These are phyloP conservation scores for Tephrocybe sp. DNA, from an alignment of 768 basidiomycete species.

Conservation along the genomic window DNA sequence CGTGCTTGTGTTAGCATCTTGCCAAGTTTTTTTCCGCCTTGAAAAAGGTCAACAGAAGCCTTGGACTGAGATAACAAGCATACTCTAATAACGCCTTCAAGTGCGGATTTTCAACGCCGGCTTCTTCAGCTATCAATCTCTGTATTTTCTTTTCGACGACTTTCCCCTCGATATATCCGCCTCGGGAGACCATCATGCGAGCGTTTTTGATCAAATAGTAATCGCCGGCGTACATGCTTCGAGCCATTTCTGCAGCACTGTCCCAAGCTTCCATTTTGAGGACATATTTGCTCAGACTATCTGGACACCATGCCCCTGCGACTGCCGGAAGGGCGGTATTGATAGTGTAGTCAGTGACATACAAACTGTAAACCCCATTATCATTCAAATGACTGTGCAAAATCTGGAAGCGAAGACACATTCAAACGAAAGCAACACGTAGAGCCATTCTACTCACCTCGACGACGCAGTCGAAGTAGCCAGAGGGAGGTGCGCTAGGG, in stretches of 20 bases:
- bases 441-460: constrained; percentile 39
- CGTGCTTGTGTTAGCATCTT: constrained; percentile 23
- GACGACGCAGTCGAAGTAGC: constrained; percentile 63
- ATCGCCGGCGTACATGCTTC: constrained; percentile 43
- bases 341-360: constrained; percentile 65
- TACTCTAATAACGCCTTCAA: constrained; percentile 54
- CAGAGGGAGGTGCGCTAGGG: constrained; percentile 39
- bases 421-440: neutral
- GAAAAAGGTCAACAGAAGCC: constrained; percentile 5
- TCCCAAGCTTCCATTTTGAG: constrained; percentile 65
- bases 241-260: constrained; percentile 38
- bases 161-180: constrained; percentile 52
- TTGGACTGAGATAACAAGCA: constrained; percentile 13
- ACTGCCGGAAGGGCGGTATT: constrained; percentile 32
- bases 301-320: constrained; percentile 46
- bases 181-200: constrained; percentile 36
- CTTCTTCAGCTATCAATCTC: constrained; percentile 42
- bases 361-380: constrained; percentile 43
- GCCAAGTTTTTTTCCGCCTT: constrained; percentile 53
- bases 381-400: constrained; percentile 39
- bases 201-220: constrained; percentile 55
- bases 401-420: constrained; percentile 38
- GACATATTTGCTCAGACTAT: constrained; percentile 39
- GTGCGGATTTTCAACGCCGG: constrained; percentile 30
- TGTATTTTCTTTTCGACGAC: constrained; percentile 43